These are phyloP conservation scores for Colletotrichum trifolii DNA, from an alignment of 2,329 filamentous ascomycete species.

Conservation along the genomic window DNA sequence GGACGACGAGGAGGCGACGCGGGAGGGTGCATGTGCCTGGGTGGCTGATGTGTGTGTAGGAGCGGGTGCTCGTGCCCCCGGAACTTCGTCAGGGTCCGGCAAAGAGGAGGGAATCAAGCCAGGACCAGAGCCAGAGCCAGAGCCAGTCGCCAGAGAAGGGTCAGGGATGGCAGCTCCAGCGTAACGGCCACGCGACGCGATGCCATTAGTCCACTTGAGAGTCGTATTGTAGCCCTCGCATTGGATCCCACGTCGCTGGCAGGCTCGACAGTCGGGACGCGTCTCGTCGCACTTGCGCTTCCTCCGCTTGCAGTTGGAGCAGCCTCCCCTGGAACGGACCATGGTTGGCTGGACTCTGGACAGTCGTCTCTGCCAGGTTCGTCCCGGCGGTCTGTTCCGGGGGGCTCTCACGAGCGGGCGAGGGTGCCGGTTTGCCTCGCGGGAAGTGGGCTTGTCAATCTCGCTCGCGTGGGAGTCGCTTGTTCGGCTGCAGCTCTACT, in stretches of 20 bases:
- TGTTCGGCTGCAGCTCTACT: no score
- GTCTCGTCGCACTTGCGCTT: constrained; percentile 39
- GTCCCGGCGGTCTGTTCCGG: no score
- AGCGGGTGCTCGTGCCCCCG: background rate
- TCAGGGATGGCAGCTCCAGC: constrained; percentile 31
- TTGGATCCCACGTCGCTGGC: constrained; percentile 25
- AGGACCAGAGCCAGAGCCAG: constrained; percentile 4
- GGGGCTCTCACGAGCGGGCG: no score
- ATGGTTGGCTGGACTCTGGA: constrained; percentile 6
- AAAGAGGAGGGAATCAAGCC: background rate
- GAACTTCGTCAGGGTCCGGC: background rate
- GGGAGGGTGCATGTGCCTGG: background rate
- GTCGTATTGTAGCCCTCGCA: constrained; percentile 36
- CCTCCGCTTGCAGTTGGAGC: constrained; percentile 36
- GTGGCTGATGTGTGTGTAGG: constrained; percentile 3
- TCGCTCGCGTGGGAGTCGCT: no score
- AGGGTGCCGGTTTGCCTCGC: no score
- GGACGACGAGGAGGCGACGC: background rate
- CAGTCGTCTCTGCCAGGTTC: no score
- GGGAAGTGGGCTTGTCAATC: no score
- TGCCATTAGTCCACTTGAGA: constrained; percentile 37
- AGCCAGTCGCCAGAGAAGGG: background rate
- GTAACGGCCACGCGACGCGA: constrained; percentile 33
- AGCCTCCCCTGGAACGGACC: constrained; percentile 36
- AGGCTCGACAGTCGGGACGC: constrained; percentile 36